Conservation (phyloP, 192 early-diverging fungal species). For the Dissophora ornata region DNA sequence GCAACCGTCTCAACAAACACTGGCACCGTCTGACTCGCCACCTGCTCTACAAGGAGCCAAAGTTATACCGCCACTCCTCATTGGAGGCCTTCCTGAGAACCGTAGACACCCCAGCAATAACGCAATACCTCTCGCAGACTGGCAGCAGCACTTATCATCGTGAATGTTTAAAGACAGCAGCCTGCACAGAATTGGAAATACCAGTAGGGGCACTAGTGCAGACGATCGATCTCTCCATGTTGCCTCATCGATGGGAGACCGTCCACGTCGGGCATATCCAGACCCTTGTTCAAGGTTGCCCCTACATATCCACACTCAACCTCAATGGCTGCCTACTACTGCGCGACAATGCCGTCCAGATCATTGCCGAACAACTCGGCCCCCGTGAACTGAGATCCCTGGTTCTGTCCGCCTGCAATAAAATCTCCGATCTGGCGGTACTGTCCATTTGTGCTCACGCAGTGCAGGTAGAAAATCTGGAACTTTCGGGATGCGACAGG, state of each 20-base stretch:
- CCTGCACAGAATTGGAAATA: not conserved
- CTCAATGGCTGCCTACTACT: conserved; percentile 21
- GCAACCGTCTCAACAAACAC: conserved; percentile 25
- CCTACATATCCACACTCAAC: conserved; percentile 13
- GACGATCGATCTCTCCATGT: conserved; percentile 39
- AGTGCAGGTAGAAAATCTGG: conserved; percentile 23
- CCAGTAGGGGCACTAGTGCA: conserved; percentile 21
- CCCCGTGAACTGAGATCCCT: conserved; percentile 27
- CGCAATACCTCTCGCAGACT: not conserved
- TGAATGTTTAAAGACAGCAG: no score
- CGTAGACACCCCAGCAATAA: conserved; percentile 4
- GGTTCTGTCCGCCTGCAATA: conserved; percentile 35
- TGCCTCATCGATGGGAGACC: conserved; percentile 45
- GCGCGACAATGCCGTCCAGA: conserved; percentile 38
- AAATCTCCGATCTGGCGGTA: conserved; percentile 26
- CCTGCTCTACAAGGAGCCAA: conserved; percentile 23
- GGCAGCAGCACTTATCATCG: no score
- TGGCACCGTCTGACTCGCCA: conserved; percentile 36
- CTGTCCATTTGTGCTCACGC: conserved; percentile 30
- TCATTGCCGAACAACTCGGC: conserved; percentile 27
- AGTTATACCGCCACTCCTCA: not conserved
- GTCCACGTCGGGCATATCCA: conserved; percentile 18
- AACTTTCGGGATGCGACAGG: conserved; percentile 33
- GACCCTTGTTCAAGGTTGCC: conserved; percentile 21
- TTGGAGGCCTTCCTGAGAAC: conserved; percentile 22